phyloP scores from a whole-genome alignment of 2,329 filamentous ascomycete species.

The Dryadomyces quercus-mongolicae region DNA sequence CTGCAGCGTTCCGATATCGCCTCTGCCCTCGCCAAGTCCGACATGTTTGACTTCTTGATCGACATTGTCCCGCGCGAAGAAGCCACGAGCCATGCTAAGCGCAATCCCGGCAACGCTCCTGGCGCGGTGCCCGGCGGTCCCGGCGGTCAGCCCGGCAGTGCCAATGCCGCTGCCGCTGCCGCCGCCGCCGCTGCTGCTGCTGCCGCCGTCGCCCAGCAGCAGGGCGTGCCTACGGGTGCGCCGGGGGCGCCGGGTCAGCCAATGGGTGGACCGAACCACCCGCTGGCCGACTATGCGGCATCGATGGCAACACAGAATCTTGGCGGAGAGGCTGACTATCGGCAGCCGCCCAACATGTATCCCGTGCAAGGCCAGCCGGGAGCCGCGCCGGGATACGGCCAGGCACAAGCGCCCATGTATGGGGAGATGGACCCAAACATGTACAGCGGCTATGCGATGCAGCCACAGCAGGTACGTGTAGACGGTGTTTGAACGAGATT shows the following conservation, averaged over 20 bases:
- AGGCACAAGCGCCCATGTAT: slow-evolving; percentile 71
- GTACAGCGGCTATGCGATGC: slow-evolving; percentile 73
- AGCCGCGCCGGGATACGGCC: slow-evolving; percentile 60
- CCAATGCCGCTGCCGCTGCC: slow-evolving; percentile 6
- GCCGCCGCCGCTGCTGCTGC: slow-evolving; percentile 10
- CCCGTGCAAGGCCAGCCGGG: slow-evolving; percentile 65
- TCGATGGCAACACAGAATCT: slow-evolving; percentile 49
- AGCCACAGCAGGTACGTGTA: slow-evolving; percentile 65
- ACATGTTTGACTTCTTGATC: slow-evolving; percentile 99
- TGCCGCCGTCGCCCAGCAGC: slow-evolving; percentile 18
- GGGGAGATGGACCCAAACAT: slow-evolving; percentile 63
- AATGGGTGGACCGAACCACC: slow-evolving; percentile 41
- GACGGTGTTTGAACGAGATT: neutral
- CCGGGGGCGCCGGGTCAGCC: slow-evolving; percentile 37
- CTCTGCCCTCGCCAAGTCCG: slow-evolving; percentile 86
- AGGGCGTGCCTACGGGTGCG: slow-evolving; percentile 32
- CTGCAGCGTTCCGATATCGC: slow-evolving; percentile 94
- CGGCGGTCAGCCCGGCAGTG: neutral
- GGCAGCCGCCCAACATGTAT: slow-evolving; percentile 71
- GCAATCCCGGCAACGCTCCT: slow-evolving; percentile 37
- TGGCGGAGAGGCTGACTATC: slow-evolving; percentile 64
- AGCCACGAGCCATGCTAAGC: slow-evolving; percentile 73
- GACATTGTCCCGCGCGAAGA: slow-evolving; percentile 97
- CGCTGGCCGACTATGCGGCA: slow-evolving; percentile 45
- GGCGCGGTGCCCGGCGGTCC: slow-evolving; percentile 22